These are phyloP conservation scores for Pythium volutum DNA, from an alignment of 352 stramenopile species.

Conservation along the genomic window DNA sequence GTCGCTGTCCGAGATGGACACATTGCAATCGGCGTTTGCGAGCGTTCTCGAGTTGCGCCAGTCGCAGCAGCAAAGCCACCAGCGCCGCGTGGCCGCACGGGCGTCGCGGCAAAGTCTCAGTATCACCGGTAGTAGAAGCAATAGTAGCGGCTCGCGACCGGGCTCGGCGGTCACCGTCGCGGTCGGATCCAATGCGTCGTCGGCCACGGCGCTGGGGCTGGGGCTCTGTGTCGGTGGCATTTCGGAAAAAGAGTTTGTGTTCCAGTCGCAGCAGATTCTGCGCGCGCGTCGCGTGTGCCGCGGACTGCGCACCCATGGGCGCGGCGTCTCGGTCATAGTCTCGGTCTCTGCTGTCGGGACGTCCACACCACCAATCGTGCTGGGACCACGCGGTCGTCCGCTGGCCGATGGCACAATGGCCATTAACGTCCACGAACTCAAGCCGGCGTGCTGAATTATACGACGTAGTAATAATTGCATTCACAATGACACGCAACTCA, in stretches of 20 bases:
- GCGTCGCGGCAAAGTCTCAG: no score
- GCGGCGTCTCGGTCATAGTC: conserved; percentile 13
- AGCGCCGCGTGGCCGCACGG: conserved; percentile 9
- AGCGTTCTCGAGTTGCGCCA: conserved; percentile 33
- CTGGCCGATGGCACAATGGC: conserved; percentile 13
- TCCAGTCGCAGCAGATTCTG: conserved; percentile 46
- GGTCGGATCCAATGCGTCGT: not conserved
- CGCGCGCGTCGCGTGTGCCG: conserved; percentile 36
- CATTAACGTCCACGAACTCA: conserved; percentile 36
- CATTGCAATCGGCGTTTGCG: conserved; percentile 35
- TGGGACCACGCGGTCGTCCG: conserved; percentile 16
- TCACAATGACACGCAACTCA: no score
- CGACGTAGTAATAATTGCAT: not conserved
- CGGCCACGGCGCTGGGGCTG: no score
- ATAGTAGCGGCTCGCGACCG: no score
- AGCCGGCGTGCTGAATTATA: conserved; percentile 25
- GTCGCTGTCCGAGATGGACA: conserved; percentile 40
- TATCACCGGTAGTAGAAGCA: no score
- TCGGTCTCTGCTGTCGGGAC: not conserved
- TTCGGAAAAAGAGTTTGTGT: conserved; percentile 64
- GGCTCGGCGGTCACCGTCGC: no score
- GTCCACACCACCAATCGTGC: not conserved
- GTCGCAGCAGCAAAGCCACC: conserved; percentile 9
- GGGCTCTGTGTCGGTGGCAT: conserved; percentile 35
- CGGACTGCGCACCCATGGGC: conserved; percentile 53